These are phyloP conservation scores for Brassica incana DNA, from an alignment of 345 rosid species.

Conservation along the genomic window DNA sequence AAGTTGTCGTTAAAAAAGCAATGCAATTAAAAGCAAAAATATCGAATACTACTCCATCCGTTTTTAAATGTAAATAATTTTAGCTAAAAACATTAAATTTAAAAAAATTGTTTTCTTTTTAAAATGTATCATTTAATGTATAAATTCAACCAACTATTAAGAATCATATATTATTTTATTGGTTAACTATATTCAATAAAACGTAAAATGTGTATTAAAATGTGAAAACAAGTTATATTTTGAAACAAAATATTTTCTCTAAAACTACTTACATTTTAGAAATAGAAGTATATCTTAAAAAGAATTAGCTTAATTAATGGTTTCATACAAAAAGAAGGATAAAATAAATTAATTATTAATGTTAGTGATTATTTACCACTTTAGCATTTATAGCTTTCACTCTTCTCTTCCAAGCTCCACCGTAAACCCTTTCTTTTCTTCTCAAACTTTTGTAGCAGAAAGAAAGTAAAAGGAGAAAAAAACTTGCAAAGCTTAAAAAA, in stretches of 20 bases:
- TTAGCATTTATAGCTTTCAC: constrained; percentile 25
- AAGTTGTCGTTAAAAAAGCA: background rate
- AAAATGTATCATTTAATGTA: too few relatives aligned
- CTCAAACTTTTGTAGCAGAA: constrained; percentile 2
- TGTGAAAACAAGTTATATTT: too few relatives aligned
- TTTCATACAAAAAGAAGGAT: background rate
- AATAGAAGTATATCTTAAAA: background rate
- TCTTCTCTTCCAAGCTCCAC: constrained; percentile 19
- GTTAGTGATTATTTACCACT: background rate
- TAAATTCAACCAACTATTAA: too few relatives aligned
- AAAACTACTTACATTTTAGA: too few relatives aligned
- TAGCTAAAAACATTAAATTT: too few relatives aligned
- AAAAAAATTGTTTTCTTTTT: too few relatives aligned
- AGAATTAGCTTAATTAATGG: background rate
- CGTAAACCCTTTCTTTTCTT: constrained; percentile 10
- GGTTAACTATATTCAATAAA: too few relatives aligned
- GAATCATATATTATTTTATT: too few relatives aligned
- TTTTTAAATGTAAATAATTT: too few relatives aligned
- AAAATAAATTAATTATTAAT: background rate
- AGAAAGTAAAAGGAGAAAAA: constrained; percentile 1
- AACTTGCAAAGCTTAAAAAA: constrained; percentile 1
- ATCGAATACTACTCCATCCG: background rate
- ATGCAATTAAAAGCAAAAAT: background rate
- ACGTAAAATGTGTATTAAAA: too few relatives aligned
- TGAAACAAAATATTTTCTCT: too few relatives aligned